Conservation (phyloP, 345 rosid genomes). For the Boechera retrofracta region DNA sequence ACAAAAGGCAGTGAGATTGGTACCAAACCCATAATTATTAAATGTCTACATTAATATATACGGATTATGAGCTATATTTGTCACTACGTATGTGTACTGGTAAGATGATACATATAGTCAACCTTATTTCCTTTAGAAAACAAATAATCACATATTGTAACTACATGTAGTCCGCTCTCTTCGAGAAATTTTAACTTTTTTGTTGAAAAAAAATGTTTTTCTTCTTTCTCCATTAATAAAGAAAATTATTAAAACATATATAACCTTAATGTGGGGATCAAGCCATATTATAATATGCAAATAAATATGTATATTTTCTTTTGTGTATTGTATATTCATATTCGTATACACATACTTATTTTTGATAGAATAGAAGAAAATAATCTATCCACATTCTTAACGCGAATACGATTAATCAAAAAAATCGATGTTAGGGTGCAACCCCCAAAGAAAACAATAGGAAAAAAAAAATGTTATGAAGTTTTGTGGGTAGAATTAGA, state of each 20-base stretch:
- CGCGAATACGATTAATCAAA: neutral
- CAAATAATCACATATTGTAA: neutral
- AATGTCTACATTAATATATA: neutral
- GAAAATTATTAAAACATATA: too few relatives aligned
- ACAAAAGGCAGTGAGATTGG: neutral
- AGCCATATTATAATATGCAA: neutral
- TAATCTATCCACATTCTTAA: neutral
- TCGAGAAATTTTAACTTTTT: too few relatives aligned
- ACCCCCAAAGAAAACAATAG: neutral
- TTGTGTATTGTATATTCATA: neutral
- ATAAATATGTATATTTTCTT: neutral
- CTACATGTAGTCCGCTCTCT: too few relatives aligned
- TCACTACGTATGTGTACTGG: neutral
- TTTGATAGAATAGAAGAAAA: neutral
- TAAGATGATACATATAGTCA: neutral
- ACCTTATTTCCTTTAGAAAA: neutral
- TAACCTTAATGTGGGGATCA: neutral
- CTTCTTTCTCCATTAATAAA: too few relatives aligned
- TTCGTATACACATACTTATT: neutral
- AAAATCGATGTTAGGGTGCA: neutral
- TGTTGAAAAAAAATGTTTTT: too few relatives aligned
- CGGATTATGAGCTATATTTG: too few relatives aligned
- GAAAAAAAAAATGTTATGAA: neutral
- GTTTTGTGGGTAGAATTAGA: slow-evolving; percentile 33
- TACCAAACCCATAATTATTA: neutral